A percentile compares a stretch with the other conserved stretches of the same genome.
Evolutionary conservation across 31 red algal species (phyloP).

Genomic region (Asparagopsis taxiformis): DNA sequence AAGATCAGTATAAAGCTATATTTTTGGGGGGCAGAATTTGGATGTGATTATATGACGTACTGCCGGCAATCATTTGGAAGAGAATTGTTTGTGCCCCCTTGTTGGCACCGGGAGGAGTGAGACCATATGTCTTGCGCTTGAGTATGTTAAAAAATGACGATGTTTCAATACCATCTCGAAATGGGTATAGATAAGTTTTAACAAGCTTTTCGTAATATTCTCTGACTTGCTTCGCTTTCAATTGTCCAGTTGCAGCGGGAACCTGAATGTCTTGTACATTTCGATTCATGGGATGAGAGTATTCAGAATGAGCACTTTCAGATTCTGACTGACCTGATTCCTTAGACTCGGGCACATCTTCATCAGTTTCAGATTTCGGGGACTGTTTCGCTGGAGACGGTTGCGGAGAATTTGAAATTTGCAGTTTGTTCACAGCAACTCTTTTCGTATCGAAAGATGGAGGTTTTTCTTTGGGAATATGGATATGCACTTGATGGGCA

Average conservation of each 20-base stretch:
- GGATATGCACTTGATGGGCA: constrained; percentile 15
- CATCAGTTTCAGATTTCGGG: too few relatives aligned
- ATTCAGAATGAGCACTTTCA: constrained; percentile 5
- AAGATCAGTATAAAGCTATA: not conserved
- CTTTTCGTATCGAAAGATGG: too few relatives aligned
- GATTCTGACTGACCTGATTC: too few relatives aligned
- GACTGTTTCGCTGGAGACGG: too few relatives aligned
- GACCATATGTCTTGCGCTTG: constrained; percentile 73
- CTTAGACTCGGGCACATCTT: too few relatives aligned
- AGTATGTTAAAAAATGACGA: constrained; percentile 75
- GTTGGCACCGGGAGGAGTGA: constrained; percentile 87
- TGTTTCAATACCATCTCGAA: constrained; percentile 54
- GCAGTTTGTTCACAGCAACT: too few relatives aligned
- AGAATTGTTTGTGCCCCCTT: constrained; percentile 92
- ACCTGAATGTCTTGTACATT: constrained; percentile 70
- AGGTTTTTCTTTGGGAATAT: too few relatives aligned
- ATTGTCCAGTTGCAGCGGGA: constrained; percentile 40
- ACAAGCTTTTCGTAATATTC: constrained; percentile 60
- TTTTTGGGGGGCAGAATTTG: not conserved
- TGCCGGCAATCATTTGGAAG: constrained; percentile 80
- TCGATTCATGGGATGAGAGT: constrained; percentile 77
- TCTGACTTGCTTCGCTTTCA: constrained; percentile 34
- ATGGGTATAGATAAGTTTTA: constrained; percentile 79
- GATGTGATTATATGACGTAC: constrained; percentile 32
- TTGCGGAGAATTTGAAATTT: too few relatives aligned